These are phyloP conservation scores for Myxozyma sirexii DNA, from an alignment of 805 yeast genomes.

Conservation along the genomic window DNA sequence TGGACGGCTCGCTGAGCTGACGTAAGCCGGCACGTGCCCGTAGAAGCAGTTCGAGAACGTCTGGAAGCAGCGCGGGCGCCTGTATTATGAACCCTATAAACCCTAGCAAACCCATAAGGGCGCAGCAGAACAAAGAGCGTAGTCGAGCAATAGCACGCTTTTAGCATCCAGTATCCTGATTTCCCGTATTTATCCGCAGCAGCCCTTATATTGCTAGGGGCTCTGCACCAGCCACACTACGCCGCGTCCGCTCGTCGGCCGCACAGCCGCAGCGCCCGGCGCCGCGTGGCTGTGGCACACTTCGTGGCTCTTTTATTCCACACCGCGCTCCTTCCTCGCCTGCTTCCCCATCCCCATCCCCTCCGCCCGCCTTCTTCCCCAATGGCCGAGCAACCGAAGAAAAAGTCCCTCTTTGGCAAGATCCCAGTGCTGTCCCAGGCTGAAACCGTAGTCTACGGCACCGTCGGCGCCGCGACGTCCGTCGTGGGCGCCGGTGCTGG, in stretches of 20 bases:
- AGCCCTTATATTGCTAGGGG: too few species aligned
- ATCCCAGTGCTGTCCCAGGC: slow-evolving; percentile 18
- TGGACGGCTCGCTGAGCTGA: slow-evolving; percentile 4
- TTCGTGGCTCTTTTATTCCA: not conserved
- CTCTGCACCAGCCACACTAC: not conserved
- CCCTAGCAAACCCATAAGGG: too few species aligned
- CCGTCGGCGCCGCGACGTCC: slow-evolving; percentile 11
- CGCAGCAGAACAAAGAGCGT: too few species aligned
- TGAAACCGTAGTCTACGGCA: slow-evolving; percentile 18
- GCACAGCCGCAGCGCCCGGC: not conserved
- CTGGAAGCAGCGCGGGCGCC: not conserved
- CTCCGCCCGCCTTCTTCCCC: not conserved
- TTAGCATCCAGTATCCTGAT: too few species aligned
- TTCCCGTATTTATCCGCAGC: too few species aligned
- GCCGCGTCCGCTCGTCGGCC: slow-evolving; percentile 1
- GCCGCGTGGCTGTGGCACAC: slow-evolving; percentile 12
- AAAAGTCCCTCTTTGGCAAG: slow-evolving; percentile 12
- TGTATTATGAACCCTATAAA: too few species aligned
- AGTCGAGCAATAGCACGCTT: too few species aligned
- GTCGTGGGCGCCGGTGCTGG: slow-evolving; percentile 22
- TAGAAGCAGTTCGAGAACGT: not conserved
- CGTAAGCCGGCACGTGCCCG: not conserved
- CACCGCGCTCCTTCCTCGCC: not conserved
- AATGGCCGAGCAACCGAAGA: slow-evolving; percentile 12
- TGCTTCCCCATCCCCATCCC: slow-evolving; percentile 1